Conservation (phyloP, 805 yeast genomes). For the Candida adriatica region DNA sequence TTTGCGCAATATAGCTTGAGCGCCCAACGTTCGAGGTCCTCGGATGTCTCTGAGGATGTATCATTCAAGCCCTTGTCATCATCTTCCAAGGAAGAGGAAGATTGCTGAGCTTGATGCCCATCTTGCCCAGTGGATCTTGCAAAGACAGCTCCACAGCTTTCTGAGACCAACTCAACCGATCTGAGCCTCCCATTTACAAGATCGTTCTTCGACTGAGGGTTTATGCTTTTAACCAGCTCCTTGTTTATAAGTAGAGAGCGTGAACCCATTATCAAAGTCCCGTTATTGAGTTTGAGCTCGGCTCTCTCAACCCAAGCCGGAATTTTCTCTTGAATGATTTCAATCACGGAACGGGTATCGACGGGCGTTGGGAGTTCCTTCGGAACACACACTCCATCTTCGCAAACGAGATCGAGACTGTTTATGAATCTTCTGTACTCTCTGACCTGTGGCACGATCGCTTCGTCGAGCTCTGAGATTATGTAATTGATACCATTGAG, state of each 20-base stretch:
- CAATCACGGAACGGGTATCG: constrained; percentile 4
- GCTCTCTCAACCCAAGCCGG: constrained; percentile 18
- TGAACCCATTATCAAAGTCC: constrained; percentile 29
- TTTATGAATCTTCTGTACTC: constrained; percentile 8
- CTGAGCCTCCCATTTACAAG: constrained; percentile 33
- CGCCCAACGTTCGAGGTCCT: constrained; percentile 8
- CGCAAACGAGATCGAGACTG: constrained; percentile 1
- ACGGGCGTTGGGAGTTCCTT: constrained; percentile 1
- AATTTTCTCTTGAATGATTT: constrained; percentile 15
- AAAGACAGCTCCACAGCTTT: constrained; percentile 11
- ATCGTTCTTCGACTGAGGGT: constrained; percentile 31
- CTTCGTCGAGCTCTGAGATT: constrained; percentile 15
- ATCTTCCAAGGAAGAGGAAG: constrained; percentile 28
- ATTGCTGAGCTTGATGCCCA: constrained; percentile 12
- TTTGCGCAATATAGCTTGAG: constrained; percentile 7
- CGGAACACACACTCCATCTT: background rate
- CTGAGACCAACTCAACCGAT: constrained; percentile 24
- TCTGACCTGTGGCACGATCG: constrained; percentile 11
- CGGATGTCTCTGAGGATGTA: constrained; percentile 13
- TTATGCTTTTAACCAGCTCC: constrained; percentile 27
- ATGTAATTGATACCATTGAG: constrained; percentile 26
- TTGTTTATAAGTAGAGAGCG: constrained; percentile 38
- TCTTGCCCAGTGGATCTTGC: background rate
- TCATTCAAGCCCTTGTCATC: constrained; percentile 24
- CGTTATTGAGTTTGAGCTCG: constrained; percentile 9